Conservation (phyloP, 148 eudicot species). For the Dysphania ambrosioides region DNA sequence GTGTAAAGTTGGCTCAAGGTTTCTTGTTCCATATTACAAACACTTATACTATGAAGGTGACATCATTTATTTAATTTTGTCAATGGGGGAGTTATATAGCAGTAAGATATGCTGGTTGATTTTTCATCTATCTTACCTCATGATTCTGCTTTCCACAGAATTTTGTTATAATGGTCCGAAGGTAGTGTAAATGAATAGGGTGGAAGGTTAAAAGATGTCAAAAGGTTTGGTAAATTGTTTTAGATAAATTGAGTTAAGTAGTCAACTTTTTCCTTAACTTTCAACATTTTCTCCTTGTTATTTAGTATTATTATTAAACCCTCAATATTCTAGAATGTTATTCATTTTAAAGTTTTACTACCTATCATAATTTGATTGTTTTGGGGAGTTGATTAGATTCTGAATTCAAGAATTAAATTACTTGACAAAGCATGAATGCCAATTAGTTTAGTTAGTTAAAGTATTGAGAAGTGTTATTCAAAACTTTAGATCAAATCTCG, state of each 20-base stretch:
- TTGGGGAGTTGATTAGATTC: too few relatives aligned
- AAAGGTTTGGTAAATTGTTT: not conserved
- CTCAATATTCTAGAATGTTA: not conserved
- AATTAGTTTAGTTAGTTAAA: too few relatives aligned
- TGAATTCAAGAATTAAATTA: too few relatives aligned
- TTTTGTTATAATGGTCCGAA: not conserved
- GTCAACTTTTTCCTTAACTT: not conserved
- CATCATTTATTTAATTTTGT: conserved; percentile 18
- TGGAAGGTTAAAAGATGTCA: conserved; percentile 7
- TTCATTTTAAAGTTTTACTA: not conserved
- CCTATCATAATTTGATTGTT: too few relatives aligned
- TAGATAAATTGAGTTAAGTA: too few relatives aligned
- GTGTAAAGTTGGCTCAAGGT: conserved; percentile 33
- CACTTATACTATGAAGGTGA: not conserved
- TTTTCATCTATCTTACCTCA: conserved; percentile 29
- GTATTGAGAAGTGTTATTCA: too few relatives aligned
- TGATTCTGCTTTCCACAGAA: not conserved
- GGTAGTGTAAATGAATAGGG: not conserved
- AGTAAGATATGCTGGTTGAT: conserved; percentile 24
- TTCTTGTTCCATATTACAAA: conserved; percentile 25
- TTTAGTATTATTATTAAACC: too few relatives aligned
- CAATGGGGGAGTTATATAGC: conserved; percentile 17
- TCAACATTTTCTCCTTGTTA: not conserved
- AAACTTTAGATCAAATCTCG: too few relatives aligned
- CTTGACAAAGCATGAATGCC: too few relatives aligned